A percentile compares a stretch with the other conserved stretches of the same genome.
These are phyloP conservation scores for Vaccinium myrtillus DNA, from an alignment of 148 eudicot species.

Conservation along the genomic window DNA sequence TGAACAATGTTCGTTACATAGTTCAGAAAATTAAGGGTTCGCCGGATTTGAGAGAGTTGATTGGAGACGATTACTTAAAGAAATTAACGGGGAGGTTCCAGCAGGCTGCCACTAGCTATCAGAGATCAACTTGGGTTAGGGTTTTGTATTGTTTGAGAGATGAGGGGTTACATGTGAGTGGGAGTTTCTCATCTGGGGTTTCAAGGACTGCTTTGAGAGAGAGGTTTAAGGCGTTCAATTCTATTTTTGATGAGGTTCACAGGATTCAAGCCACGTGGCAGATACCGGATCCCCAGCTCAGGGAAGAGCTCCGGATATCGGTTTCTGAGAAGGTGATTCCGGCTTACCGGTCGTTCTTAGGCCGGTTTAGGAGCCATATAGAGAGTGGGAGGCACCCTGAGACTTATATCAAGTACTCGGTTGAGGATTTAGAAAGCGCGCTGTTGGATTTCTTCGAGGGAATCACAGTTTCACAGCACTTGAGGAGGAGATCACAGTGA, in stretches of 20 bases:
- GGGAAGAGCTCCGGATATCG: conserved; percentile 77
- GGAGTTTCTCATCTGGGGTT: conserved; percentile 63
- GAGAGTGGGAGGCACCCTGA: conserved; percentile 84
- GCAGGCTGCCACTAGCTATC: conserved; percentile 59
- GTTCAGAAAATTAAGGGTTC: conserved; percentile 72
- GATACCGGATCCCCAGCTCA: conserved; percentile 66
- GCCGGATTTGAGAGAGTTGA: conserved; percentile 64
- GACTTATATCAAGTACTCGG: conserved; percentile 74
- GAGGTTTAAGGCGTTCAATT: conserved; percentile 75
- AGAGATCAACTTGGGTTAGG: conserved; percentile 64
- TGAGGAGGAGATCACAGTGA: conserved; percentile 67
- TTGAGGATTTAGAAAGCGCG: conserved; percentile 73
- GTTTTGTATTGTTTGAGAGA: conserved; percentile 82
- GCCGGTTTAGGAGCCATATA: conserved; percentile 68
- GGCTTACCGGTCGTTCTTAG: conserved; percentile 79
- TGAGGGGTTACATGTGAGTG: conserved; percentile 79
- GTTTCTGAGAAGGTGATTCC: conserved; percentile 76
- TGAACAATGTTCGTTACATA: conserved; percentile 87
- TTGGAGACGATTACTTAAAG: conserved; percentile 65
- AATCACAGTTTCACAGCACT: conserved; percentile 48
- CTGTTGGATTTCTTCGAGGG: conserved; percentile 88
- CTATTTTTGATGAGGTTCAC: conserved; percentile 84
- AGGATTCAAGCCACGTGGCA: conserved; percentile 69
- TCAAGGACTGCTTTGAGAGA: conserved; percentile 73
- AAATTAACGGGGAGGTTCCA: conserved; percentile 57